Evolutionary conservation across 768 basidiomycete genomes (phyloP).

Genomic region (Rhodotorula kratochvilovae): DNA sequence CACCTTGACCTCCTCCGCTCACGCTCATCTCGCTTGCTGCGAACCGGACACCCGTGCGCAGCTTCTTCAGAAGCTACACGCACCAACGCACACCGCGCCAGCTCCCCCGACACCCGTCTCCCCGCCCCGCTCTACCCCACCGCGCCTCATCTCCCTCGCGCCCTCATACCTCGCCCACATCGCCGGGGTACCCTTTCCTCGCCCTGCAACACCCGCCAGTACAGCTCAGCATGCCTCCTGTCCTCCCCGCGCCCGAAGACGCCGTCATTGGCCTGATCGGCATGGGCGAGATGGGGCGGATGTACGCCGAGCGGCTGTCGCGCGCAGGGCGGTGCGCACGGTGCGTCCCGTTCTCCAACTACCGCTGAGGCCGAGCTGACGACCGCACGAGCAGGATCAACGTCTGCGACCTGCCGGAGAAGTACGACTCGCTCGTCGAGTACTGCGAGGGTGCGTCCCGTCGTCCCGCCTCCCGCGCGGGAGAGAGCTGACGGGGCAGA

Average conservation of each 20-base stretch:
- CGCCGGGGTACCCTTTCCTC: too few species aligned
- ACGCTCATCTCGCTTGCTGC: too few species aligned
- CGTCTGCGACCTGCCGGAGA: conserved; percentile 78
- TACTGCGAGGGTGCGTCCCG: conserved; percentile 59
- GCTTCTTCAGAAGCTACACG: too few species aligned
- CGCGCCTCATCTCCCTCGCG: too few species aligned
- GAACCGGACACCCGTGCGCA: too few species aligned
- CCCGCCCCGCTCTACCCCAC: too few species aligned
- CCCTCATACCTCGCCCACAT: too few species aligned
- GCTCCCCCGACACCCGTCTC: too few species aligned
- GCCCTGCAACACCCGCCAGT: too few species aligned
- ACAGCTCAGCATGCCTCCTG: too few species aligned
- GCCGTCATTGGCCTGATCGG: conserved; percentile 76
- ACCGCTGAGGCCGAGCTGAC: neutral
- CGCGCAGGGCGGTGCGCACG: conserved; percentile 73
- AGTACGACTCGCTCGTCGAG: conserved; percentile 60
- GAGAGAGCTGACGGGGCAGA: neutral
- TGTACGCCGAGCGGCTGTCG: conserved; percentile 79
- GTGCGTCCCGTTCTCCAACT: conserved; percentile 51
- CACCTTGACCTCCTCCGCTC: too few species aligned
- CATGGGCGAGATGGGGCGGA: conserved; percentile 94
- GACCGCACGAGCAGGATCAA: conserved; percentile 59
- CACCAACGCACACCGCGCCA: too few species aligned
- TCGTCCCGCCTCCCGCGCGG: neutral
- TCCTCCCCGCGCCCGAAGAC: neutral